These are phyloP conservation scores for Alternaria gansuensis DNA, from an alignment of 2,329 filamentous ascomycete species.

Conservation along the genomic window DNA sequence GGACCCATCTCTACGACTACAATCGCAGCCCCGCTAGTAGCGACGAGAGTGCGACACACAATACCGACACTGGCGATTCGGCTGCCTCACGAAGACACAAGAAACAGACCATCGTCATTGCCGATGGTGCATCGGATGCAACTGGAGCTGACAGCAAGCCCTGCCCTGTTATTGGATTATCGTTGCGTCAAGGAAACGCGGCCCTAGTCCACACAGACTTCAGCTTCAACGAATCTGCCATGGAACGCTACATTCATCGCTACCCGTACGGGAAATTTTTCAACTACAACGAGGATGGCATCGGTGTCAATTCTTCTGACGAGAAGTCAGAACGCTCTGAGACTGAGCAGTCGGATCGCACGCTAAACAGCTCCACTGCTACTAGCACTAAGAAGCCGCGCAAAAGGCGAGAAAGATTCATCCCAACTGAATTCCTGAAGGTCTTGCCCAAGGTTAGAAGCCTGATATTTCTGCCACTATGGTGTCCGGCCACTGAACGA, in stretches of 20 bases:
- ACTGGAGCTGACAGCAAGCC: conserved; percentile 31
- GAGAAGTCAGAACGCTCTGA: conserved; percentile 44
- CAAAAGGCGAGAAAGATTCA: conserved; percentile 42
- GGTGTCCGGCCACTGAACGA: conserved; percentile 46
- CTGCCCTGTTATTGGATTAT: conserved; percentile 39
- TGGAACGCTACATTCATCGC: conserved; percentile 47
- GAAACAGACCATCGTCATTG: conserved; percentile 18
- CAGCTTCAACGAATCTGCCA: conserved; percentile 42
- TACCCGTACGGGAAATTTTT: conserved; percentile 50
- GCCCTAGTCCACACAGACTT: conserved; percentile 41
- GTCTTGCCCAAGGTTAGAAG: conserved; percentile 48
- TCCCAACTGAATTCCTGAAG: conserved; percentile 45
- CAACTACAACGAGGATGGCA: conserved; percentile 47
- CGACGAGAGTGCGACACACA: conserved; percentile 43
- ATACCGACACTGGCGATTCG: conserved; percentile 44
- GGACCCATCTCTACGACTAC: conserved; percentile 35
- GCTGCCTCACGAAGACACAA: conserved; percentile 31
- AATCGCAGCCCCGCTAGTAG: conserved; percentile 29
- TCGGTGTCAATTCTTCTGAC: conserved; percentile 45
- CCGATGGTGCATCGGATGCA: conserved; percentile 10
- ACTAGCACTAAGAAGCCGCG: conserved; percentile 23
- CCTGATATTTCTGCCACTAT: conserved; percentile 51
- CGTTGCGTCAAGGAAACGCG: conserved; percentile 31
- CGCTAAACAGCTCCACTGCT: conserved; percentile 19
- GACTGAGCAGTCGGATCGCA: conserved; percentile 43